phyloP scores from a whole-genome alignment of 1,284 basidiomycete genomes.

The Moesziomyces aphidis region DNA sequence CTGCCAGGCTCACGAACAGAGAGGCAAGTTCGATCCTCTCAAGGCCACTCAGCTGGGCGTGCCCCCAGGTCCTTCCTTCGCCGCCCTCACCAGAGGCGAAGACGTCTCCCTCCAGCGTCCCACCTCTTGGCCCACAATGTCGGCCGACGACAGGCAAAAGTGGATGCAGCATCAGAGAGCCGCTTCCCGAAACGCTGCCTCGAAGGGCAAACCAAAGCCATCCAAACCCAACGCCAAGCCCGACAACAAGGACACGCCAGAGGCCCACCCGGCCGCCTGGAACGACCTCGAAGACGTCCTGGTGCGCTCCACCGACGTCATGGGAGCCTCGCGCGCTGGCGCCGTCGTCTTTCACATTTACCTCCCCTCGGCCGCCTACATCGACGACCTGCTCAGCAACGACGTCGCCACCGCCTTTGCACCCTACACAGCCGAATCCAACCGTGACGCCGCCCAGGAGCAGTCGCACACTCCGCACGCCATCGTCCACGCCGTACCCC shows the following conservation, averaged over 20 bases:
- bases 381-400: constrained; percentile 73
- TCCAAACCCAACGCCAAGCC: constrained; percentile 13
- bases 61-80: constrained; percentile 72
- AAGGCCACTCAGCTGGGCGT: constrained; percentile 79
- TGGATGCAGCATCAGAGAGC: constrained; percentile 69
- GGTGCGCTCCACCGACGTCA: constrained; percentile 45
- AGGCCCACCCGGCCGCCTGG: constrained; percentile 71
- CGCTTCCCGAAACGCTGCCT: constrained; percentile 62
- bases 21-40: constrained; percentile 85
- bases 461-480: constrained; percentile 71
- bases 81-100: constrained; percentile 69
- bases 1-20: constrained; percentile 78
- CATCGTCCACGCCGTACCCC: constrained; percentile 58
- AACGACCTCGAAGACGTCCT: constrained; percentile 34
- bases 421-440: constrained; percentile 64
- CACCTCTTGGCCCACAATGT: constrained; percentile 41
- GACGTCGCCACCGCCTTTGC: constrained; percentile 70
- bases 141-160: constrained; percentile 20
- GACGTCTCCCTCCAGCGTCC: constrained; percentile 69
- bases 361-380: constrained; percentile 76
- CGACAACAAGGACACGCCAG: constrained; percentile 1
- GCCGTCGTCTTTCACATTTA: constrained; percentile 72
- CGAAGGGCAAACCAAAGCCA: constrained; percentile 69
- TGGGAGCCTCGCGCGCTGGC: constrained; percentile 76
- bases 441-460: constrained; percentile 49